Evolutionary conservation across 768 basidiomycete genomes (phyloP).

Genomic region (Mycena leptocephala): DNA sequence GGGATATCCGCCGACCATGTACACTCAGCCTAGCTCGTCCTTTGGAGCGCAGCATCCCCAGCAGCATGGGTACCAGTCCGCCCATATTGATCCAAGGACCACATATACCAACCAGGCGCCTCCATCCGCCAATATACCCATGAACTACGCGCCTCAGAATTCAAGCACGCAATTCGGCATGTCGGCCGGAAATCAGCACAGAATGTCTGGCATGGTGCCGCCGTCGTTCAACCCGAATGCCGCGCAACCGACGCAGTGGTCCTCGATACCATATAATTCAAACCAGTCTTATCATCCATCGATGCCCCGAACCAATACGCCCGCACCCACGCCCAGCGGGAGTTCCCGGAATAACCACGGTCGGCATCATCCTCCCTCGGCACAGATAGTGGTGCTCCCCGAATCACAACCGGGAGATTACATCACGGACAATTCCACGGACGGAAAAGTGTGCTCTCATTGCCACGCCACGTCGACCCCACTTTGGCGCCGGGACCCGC

Average conservation of each 20-base stretch:
- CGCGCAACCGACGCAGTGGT: not conserved
- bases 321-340: too few relatives aligned
- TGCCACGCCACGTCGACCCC: slow-evolving; percentile 25
- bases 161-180: too few relatives aligned
- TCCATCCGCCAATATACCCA: too few relatives aligned
- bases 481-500: slow-evolving; percentile 29
- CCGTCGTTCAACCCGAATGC: not conserved
- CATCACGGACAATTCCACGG: too few relatives aligned
- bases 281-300: not conserved
- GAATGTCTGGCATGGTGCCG: too few relatives aligned
- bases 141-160: too few relatives aligned
- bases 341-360: too few relatives aligned
- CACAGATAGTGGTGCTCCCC: too few relatives aligned
- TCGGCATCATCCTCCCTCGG: too few relatives aligned
- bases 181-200: too few relatives aligned
- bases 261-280: not conserved
- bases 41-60: not conserved
- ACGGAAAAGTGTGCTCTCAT: slow-evolving; percentile 17
- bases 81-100: not conserved
- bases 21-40: not conserved
- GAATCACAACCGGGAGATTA: too few relatives aligned
- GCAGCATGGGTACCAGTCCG: not conserved
- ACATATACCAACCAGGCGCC: too few relatives aligned
- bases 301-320: not conserved
- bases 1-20: not conserved